Base-by-base conservation (phyloP, 306 rosid species). In the Purshia tridentata region DNA sequence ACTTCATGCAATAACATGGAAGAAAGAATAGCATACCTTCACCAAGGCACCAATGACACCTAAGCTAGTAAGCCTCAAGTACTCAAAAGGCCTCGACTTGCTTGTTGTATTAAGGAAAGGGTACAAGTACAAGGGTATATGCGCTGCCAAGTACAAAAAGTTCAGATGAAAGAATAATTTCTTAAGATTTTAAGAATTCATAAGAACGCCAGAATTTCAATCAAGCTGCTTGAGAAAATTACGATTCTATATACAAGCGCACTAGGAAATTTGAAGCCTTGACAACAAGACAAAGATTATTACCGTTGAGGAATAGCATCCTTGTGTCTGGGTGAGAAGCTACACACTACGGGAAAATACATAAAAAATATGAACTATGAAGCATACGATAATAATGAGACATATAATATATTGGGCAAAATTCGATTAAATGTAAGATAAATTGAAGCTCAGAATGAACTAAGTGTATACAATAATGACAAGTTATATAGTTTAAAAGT, bases 41-140 rank as follows among this genome's bases (percentile, higher is more conserved):
- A 87, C 98, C 73, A 90, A 65, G 45, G 98, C 98, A 62, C 91
- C 95, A 70, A 92, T 88, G 77, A 92, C 95, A 73, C 98, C 98
- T 60, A 92, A 86, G 82, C 93, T 88, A 60, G 96, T 87, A 44
- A 92, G 89, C 78, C 98, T 88, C 86, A 92, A 81, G 84, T 81
- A 83, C 81, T 92, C 98, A 48, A 87, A 92, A 6, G 91, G 96
- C 75, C 88, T 77, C 46, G 91, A 85, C 88, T 83, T 87, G 85
- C 87, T 81, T 48, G 93, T 88, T 45, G 97, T 87, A 75, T 84
- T 87, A 16, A 92, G 97, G 75, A 90, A 87, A 73, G 98, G 98
- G 78, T 92, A 87, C 63, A 92, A 75, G 86, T 92, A 92, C 41
- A 88, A 75, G 8, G 91, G 90, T 69, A 92, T 87, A 73, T 90